These are phyloP conservation scores for Paecilomyces sp. DNA, from an alignment of 2,329 filamentous ascomycete genomes.

Conservation along the genomic window DNA sequence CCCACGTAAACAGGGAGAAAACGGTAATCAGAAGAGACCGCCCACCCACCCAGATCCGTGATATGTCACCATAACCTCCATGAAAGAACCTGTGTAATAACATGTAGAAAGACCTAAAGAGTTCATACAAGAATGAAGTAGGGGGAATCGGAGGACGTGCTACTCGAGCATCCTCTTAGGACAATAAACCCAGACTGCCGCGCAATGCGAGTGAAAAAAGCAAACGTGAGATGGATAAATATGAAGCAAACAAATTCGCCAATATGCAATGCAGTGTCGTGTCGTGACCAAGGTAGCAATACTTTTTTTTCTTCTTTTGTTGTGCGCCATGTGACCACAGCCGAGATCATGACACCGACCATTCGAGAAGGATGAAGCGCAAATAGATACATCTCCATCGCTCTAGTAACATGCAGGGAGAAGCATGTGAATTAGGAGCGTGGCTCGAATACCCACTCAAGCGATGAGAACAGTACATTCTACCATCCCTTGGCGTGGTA, in stretches of 20 bases:
- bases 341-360: not conserved
- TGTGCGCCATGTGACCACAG: not conserved
- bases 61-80: slow-evolving; percentile 8
- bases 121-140: slow-evolving; percentile 27
- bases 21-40: slow-evolving; percentile 2
- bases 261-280: slow-evolving; percentile 26
- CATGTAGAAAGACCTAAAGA: slow-evolving; percentile 10
- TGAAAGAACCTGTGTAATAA: slow-evolving; percentile 11
- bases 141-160: slow-evolving; percentile 9
- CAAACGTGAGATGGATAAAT: slow-evolving; percentile 3
- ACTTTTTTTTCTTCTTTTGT: not conserved
- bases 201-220: slow-evolving; percentile 20
- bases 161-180: slow-evolving; percentile 11
- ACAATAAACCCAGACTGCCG: slow-evolving; percentile 20
- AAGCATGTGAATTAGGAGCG: not conserved
- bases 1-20: not conserved
- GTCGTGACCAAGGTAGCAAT: not conserved
- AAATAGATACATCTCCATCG: slow-evolving; percentile 6
- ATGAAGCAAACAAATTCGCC: slow-evolving; percentile 24
- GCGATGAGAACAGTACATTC: slow-evolving; percentile 3
- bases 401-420: not conserved
- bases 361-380: not conserved
- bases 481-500: slow-evolving; percentile 86
- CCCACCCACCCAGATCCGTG: not conserved
- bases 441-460: not conserved